Base-by-base conservation (phyloP, 106 monocot species). In the Allium sativum region DNA sequence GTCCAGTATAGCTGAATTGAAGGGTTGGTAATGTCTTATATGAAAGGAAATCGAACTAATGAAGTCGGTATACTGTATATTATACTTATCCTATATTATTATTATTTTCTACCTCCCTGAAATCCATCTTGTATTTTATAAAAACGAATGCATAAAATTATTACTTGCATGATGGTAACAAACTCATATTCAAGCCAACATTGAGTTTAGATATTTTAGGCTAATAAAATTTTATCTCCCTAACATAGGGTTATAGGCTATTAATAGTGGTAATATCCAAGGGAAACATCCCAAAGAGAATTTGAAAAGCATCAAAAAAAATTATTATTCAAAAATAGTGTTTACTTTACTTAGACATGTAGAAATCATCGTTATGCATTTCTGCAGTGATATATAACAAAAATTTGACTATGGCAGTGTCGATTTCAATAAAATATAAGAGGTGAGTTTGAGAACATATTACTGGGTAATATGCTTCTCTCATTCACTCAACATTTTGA, bases 401-500 rank as follows among this genome's bases (percentile, higher is more conserved):
- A 5, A 2, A 31, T 5, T 3, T 31, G 31, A 31, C 5, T 22
- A 56, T 56, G 17, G 10, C 21, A 58, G 41, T 8, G 10, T 62
- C 47, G 47, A 62, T 9, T 60, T 21, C 16, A 3, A 16, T n/a
- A 15, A 60, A 7, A 60, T 6, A 1, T 44, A 60, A 60, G 17
- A 44, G 9, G 44, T 18, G 21, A 41, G 7, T 15, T 12, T 17
- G 16, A 44, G 16, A 60, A 64, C 86, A 84, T 84, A 95, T 90
- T 56, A 95, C 72, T 20, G 95, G 95, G 65, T 90, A 91, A 68
- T 87, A 87, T 72, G 84, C 86, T 75, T 96, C 91, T 21, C 95
- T 84, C 70, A 96, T 65, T 90, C 95, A 96, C 64, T 84, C 95
- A 40, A 96, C 76, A 62, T 96, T 96, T 12, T 90, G 84, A 61